Percentiles rank a stretch among this genome's conserved stretches.
phyloP scores from a whole-genome alignment of 2,329 filamentous ascomycete genomes.

The Hymenoscyphus repandus region DNA sequence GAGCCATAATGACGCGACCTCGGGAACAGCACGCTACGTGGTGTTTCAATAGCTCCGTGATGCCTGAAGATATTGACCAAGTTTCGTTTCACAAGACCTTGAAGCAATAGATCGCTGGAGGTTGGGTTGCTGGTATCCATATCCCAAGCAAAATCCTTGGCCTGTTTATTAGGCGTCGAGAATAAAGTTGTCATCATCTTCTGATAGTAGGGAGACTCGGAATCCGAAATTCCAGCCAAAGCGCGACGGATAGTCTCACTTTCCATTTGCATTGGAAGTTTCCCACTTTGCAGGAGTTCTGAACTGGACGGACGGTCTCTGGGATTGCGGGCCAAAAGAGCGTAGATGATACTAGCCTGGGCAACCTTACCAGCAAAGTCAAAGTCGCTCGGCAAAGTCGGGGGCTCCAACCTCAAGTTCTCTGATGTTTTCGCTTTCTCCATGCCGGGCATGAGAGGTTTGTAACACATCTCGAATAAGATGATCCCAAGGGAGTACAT shows the following conservation, averaged over 20 bases:
- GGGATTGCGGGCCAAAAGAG: slow-evolving; percentile 76
- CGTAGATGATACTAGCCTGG: slow-evolving; percentile 73
- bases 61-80: slow-evolving; percentile 75
- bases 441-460: slow-evolving; percentile 53
- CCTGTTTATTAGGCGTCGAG: slow-evolving; percentile 61
- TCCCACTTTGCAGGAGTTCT: slow-evolving; percentile 79
- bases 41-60: slow-evolving; percentile 81
- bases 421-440: slow-evolving; percentile 60
- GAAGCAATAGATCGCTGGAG: slow-evolving; percentile 59
- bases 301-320: slow-evolving; percentile 75
- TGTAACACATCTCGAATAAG: slow-evolving; percentile 95
- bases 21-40: slow-evolving; percentile 73
- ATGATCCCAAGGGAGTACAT: slow-evolving; percentile 98
- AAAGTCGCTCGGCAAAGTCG: slow-evolving; percentile 69
- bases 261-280: slow-evolving; percentile 86
- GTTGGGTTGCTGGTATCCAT: slow-evolving; percentile 54
- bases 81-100: slow-evolving; percentile 67
- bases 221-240: slow-evolving; percentile 74
- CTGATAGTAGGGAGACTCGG: slow-evolving; percentile 80
- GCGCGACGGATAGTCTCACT: slow-evolving; percentile 84
- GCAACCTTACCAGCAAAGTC: slow-evolving; percentile 59
- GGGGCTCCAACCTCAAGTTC: slow-evolving; percentile 60
- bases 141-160: slow-evolving; percentile 78
- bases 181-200: slow-evolving; percentile 88
- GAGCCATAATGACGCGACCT: slow-evolving; percentile 70